Conservation (phyloP, 306 rosid genomes). For the Urtica urens region DNA sequence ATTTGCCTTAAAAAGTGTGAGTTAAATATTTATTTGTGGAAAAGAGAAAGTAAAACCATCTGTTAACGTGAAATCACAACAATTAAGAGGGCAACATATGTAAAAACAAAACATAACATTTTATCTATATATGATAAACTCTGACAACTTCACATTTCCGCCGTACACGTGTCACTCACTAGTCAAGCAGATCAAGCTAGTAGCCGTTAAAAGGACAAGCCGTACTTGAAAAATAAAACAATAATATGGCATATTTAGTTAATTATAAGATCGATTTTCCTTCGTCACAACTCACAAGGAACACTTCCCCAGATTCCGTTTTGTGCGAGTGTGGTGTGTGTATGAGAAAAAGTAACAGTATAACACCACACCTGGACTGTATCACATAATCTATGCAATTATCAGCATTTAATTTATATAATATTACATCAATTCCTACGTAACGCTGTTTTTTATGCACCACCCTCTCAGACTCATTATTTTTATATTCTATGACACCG, state of each 20-base stretch:
- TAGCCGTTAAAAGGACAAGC: slow-evolving; percentile 46
- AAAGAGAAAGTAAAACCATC: no score
- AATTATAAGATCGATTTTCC: background rate
- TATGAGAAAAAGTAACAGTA: background rate
- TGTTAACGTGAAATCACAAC: no score
- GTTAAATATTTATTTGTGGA: no score
- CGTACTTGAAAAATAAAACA: slow-evolving; percentile 5
- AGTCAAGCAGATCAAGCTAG: background rate
- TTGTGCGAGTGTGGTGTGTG: background rate
- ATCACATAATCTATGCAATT: background rate
- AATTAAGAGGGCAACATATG: no score
- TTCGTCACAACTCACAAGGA: slow-evolving; percentile 13
- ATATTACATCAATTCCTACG: slow-evolving; percentile 33
- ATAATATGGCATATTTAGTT: no score
- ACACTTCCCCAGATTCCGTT: slow-evolving; percentile 39
- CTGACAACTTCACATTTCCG: slow-evolving; percentile 21
- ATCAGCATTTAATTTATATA: background rate
- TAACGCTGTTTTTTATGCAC: slow-evolving; percentile 18
- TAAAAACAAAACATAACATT: slow-evolving; percentile 21
- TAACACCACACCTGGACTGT: background rate
- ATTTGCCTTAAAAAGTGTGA: no score
- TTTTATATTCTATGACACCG: background rate
- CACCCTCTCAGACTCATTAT: no score
- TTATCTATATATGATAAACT: no score
- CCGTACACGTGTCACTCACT: slow-evolving; percentile 44